phyloP scores from a whole-genome alignment of 2,329 filamentous ascomycete genomes.

The Chaetomium sp. region DNA sequence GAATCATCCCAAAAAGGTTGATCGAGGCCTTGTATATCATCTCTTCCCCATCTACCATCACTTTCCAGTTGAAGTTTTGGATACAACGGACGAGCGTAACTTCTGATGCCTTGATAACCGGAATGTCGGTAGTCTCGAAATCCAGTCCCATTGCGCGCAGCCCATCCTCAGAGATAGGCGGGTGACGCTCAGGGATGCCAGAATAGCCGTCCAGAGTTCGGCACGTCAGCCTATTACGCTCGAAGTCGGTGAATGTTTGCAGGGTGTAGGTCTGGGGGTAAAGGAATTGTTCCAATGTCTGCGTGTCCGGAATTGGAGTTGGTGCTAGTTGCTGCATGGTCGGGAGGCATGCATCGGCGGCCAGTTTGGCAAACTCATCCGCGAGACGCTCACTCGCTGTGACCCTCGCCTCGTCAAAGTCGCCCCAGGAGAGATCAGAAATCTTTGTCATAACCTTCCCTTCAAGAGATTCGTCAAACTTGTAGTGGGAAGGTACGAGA shows the following conservation, averaged over 20 bases:
- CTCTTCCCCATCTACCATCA: neutral
- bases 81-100: neutral
- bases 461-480: neutral
- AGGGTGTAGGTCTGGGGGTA: neutral
- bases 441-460: neutral
- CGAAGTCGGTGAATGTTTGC: neutral
- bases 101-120: neutral
- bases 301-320: neutral
- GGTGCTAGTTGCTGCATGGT: neutral
- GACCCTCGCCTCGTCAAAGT: neutral
- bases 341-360: neutral
- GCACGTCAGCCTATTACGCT: neutral
- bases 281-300: neutral
- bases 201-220: neutral
- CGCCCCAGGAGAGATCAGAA: neutral
- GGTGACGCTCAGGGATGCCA: neutral
- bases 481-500: neutral
- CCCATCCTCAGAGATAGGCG: neutral
- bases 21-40: constrained; percentile 5
- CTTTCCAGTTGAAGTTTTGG: neutral
- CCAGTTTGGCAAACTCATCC: neutral
- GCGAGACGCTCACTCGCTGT: neutral
- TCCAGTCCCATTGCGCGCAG: neutral
- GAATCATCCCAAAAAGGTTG: neutral
- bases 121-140: neutral